These are phyloP conservation scores for Tillandsia fasciculata DNA, from an alignment of 176 grass and related monocot species.

Conservation along the genomic window DNA sequence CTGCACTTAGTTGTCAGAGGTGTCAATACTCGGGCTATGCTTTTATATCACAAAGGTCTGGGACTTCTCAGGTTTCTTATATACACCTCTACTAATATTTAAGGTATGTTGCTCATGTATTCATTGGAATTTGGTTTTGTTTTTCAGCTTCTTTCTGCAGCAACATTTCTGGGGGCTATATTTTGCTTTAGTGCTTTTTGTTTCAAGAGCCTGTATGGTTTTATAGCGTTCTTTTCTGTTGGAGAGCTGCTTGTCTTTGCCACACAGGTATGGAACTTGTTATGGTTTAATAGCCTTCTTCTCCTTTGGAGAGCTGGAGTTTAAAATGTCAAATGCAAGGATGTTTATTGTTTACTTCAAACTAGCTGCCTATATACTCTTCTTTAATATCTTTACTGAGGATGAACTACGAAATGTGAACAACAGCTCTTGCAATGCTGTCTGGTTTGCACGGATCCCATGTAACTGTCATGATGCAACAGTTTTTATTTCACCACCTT, in stretches of 20 bases:
- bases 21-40: background rate
- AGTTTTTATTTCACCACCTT: background rate
- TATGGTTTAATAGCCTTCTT: too few relatives aligned
- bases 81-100: background rate
- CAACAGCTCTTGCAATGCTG: too few relatives aligned
- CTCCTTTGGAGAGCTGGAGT: background rate
- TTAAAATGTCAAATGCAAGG: conserved; percentile 8
- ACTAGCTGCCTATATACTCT: too few relatives aligned
- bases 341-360: background rate
- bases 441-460: too few relatives aligned
- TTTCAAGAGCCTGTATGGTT: conserved; percentile 97
- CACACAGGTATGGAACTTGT: conserved; percentile 54
- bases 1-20: background rate
- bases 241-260: conserved; percentile 93
- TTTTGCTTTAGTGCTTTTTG: conserved; percentile 97
- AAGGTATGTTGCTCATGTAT: conserved; percentile 8
- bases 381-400: background rate
- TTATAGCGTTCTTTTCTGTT: conserved; percentile 67
- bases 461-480: background rate
- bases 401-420: too few relatives aligned
- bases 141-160: conserved; percentile 74
- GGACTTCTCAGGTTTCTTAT: background rate
- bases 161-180: conserved; percentile 85
- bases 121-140: conserved; percentile 11
- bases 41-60: background rate